A percentile compares a stretch with the other conserved stretches of the same genome.
These are phyloP conservation scores for Penicillium roqueforti DNA, from an alignment of 495 filamentous ascomycete species.

Conservation along the genomic window DNA sequence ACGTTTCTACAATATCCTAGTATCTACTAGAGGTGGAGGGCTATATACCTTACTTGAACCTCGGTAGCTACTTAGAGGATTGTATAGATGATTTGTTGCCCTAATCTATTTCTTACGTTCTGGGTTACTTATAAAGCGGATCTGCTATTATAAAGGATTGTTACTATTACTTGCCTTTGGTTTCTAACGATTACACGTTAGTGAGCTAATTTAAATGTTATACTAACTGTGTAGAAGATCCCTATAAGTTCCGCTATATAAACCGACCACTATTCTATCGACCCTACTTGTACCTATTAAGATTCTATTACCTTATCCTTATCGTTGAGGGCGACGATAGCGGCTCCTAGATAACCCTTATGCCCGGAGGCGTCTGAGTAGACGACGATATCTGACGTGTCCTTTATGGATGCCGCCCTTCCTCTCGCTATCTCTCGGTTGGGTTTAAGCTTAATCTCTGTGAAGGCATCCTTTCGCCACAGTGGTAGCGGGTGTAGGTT, in stretches of 20 bases:
- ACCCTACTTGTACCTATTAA: conserved; percentile 8
- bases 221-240: conserved; percentile 10
- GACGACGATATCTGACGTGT: conserved; percentile 5
- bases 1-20: conserved; percentile 12
- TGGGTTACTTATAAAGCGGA: conserved; percentile 19
- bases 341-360: conserved; percentile 12
- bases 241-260: conserved; percentile 14
- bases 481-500: conserved; percentile 15
- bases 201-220: background rate
- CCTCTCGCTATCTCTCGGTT: conserved; percentile 15
- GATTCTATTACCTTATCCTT: conserved; percentile 4
- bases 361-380: conserved; percentile 14
- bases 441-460: conserved; percentile 14
- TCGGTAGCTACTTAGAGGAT: conserved; percentile 17
- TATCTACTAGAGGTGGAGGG: conserved; percentile 19
- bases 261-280: conserved; percentile 16
- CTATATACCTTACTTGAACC: conserved; percentile 4
- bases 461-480: conserved; percentile 10
- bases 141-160: conserved; percentile 15
- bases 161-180: background rate
- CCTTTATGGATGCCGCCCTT: background rate
- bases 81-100: conserved; percentile 19
- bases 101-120: conserved; percentile 17
- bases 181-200: background rate
- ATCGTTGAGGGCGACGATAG: conserved; percentile 7